phyloP scores from a whole-genome alignment of 139 green algal genomes.

The Chlamydomonas sp. region DNA sequence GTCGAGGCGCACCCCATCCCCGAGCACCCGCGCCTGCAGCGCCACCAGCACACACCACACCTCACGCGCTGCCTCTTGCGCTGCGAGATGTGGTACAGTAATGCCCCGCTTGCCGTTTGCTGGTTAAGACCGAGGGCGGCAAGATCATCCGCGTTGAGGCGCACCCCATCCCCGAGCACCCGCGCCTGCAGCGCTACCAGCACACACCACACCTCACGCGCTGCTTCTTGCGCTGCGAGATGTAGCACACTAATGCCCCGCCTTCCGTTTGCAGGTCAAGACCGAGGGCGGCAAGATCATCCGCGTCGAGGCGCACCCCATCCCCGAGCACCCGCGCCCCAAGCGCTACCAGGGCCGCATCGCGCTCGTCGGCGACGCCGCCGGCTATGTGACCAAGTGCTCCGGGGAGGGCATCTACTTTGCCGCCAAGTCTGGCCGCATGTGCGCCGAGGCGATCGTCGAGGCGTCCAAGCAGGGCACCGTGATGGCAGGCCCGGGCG shows the following conservation, averaged over 20 bases:
- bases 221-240: too few relatives aligned
- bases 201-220: too few relatives aligned
- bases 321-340: conserved; percentile 93
- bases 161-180: conserved; percentile 97
- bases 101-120: too few relatives aligned
- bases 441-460: conserved; percentile 94
- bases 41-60: too few relatives aligned
- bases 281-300: conserved; percentile 97
- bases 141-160: conserved; percentile 99
- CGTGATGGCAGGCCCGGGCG: conserved; percentile 79
- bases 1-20: conserved; percentile 97
- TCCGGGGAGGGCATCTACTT: conserved; percentile 99
- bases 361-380: conserved; percentile 90
- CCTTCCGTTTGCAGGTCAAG: conserved; percentile 60
- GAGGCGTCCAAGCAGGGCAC: conserved; percentile 60
- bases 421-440: conserved; percentile 95
- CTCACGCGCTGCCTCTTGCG: too few relatives aligned
- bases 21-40: conserved; percentile 85
- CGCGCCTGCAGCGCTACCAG: conserved; percentile 69
- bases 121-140: conserved; percentile 90
- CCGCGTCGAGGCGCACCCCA: conserved; percentile 95
- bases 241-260: background rate
- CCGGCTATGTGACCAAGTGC: conserved; percentile 96
- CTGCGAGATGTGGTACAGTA: too few relatives aligned
- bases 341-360: conserved; percentile 71